Percentiles rank a stretch among this genome's conserved stretches.
Evolutionary conservation across 2,329 filamentous ascomycete genomes (phyloP).

Genomic region (Trichoderma sp.): DNA sequence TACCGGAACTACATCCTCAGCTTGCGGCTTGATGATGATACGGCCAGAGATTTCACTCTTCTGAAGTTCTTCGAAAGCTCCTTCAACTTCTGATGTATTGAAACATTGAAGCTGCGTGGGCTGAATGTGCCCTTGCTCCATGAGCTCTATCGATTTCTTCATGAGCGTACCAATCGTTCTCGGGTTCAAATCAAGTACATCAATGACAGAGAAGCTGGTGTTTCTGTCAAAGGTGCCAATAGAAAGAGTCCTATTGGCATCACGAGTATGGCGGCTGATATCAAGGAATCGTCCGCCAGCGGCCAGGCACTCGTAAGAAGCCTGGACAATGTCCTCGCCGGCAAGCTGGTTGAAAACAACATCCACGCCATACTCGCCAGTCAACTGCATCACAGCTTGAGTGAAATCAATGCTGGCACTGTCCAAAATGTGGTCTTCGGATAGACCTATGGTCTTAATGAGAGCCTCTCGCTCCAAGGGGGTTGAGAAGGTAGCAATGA

Average conservation of each 20-base stretch:
- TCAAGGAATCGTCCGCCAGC: constrained; percentile 39
- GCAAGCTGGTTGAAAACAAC: constrained; percentile 38
- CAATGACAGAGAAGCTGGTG: constrained; percentile 25
- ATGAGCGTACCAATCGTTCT: constrained; percentile 9
- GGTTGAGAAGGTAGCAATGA: neutral
- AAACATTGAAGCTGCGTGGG: constrained; percentile 1
- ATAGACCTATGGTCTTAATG: constrained; percentile 30
- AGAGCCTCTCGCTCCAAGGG: constrained; percentile 24
- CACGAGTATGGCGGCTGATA: constrained; percentile 37
- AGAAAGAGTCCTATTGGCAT: constrained; percentile 10
- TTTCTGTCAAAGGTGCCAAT: constrained; percentile 27
- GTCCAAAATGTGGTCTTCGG: constrained; percentile 35
- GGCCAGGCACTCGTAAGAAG: constrained; percentile 40
- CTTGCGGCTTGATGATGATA: neutral
- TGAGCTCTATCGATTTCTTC: constrained; percentile 18
- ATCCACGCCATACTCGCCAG: constrained; percentile 36
- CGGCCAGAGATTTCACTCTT: neutral
- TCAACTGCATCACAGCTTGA: constrained; percentile 30
- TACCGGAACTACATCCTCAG: constrained; percentile 5
- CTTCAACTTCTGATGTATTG: neutral
- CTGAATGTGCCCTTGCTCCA: constrained; percentile 16
- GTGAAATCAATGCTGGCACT: constrained; percentile 33
- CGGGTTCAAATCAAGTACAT: constrained; percentile 23
- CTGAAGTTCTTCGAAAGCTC: constrained; percentile 27
- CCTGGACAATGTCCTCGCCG: constrained; percentile 31